phyloP scores from a whole-genome alignment of 2,329 filamentous ascomycete species.

The Pseudocercospora pini-densiflorae region DNA sequence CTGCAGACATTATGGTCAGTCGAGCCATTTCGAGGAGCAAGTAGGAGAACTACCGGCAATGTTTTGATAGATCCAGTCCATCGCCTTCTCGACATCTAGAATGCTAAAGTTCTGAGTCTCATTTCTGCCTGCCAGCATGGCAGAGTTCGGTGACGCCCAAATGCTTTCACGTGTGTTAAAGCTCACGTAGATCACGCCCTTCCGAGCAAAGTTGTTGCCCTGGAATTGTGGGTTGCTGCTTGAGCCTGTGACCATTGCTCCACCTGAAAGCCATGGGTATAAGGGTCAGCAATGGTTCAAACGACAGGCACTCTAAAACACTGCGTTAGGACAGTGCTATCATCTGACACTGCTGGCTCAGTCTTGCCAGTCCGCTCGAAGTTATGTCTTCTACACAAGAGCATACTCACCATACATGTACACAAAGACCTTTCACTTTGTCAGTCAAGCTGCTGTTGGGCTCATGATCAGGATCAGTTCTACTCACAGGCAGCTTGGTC shows the following conservation, averaged over 20 bases:
- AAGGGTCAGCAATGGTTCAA: too few species aligned
- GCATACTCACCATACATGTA: slow-evolving; percentile 20
- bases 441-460: too few species aligned
- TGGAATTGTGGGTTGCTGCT: slow-evolving; percentile 35
- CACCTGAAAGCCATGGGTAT: too few species aligned
- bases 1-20: neutral
- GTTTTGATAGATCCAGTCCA: slow-evolving; percentile 14
- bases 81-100: slow-evolving; percentile 13
- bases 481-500: slow-evolving; percentile 1
- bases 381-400: too few species aligned
- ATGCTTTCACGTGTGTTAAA: slow-evolving; percentile 13
- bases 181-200: slow-evolving; percentile 13
- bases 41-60: neutral
- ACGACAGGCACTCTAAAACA: too few species aligned
- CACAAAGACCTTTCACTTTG: slow-evolving; percentile 5
- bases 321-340: too few species aligned
- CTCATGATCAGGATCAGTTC: too few species aligned
- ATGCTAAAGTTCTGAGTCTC: slow-evolving; percentile 14
- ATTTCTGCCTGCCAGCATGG: neutral
- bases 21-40: too few species aligned
- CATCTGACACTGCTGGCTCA: too few species aligned
- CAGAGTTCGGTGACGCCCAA: slow-evolving; percentile 9
- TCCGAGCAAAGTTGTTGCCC: slow-evolving; percentile 14
- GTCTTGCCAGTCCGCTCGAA: too few species aligned
- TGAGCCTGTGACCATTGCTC: slow-evolving; percentile 17